Conservation (phyloP, 768 basidiomycete genomes). For the Mycena metata region DNA sequence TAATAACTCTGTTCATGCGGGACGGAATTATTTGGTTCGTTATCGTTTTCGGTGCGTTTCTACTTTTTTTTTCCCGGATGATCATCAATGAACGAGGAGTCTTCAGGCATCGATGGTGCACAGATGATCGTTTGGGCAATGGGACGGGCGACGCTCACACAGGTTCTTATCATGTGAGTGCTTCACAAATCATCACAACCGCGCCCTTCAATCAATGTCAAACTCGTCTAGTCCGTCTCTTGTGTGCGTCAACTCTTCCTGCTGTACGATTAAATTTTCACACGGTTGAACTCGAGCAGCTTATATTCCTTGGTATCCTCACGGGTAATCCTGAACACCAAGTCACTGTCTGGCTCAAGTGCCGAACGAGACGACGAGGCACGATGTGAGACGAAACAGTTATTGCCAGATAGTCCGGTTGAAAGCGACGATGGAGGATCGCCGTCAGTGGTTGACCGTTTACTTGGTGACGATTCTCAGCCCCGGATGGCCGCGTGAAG, state of each 20-base stretch:
- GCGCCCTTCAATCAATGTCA: background rate
- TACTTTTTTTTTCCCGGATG: no score
- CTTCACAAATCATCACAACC: background rate
- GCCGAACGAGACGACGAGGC: background rate
- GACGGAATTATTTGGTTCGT: constrained; percentile 2
- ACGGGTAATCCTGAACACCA: constrained; percentile 9
- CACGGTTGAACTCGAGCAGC: background rate
- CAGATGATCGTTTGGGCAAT: constrained; percentile 21
- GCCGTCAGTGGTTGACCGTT: no score
- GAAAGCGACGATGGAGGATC: no score
- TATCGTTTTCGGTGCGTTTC: background rate
- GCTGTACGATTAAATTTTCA: background rate
- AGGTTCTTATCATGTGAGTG: constrained; percentile 12
- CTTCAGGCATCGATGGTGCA: constrained; percentile 8
- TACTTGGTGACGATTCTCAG: no score
- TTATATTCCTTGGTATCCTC: constrained; percentile 17
- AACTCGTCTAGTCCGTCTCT: background rate
- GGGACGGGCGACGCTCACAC: constrained; percentile 19
- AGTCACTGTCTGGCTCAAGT: background rate
- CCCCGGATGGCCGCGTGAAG: no score
- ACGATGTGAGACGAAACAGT: no score
- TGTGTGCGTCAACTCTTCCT: background rate
- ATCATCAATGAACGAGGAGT: no score
- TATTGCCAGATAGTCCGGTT: no score
- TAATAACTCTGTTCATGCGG: background rate